phyloP scores from a whole-genome alignment of 768 basidiomycete species.

The Dacryopinax primogenitus region DNA sequence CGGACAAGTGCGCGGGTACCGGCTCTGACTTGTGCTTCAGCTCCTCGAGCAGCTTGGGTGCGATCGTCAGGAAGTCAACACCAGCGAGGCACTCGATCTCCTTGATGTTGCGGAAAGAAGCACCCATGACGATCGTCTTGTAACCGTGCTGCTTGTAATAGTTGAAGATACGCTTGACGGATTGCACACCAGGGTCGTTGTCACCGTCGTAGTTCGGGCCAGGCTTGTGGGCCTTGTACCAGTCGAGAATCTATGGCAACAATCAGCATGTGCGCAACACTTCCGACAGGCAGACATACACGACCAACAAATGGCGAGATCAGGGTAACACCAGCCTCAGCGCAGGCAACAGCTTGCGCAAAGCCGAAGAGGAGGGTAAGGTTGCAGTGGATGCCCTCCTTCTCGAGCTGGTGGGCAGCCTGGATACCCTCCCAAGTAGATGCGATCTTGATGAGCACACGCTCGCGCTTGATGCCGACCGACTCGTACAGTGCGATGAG shows the following conservation, averaged over 20 bases:
- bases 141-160: constrained; percentile 98
- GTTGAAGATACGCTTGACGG: constrained; percentile 95
- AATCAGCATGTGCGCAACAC: constrained; percentile 13
- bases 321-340: constrained; percentile 94
- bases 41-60: constrained; percentile 81
- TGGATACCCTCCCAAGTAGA: constrained; percentile 99
- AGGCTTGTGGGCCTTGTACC: constrained; percentile 82
- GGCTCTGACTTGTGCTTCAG: constrained; percentile 65
- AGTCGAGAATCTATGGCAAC: constrained; percentile 74
- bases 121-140: constrained; percentile 99
- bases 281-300: constrained; percentile 37
- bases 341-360: constrained; percentile 95
- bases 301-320: constrained; percentile 99
- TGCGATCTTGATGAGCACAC: constrained; percentile 97
- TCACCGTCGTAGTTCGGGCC: constrained; percentile 83
- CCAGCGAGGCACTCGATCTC: constrained; percentile 94
- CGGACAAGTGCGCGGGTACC: constrained; percentile 76
- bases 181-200: constrained; percentile 88
- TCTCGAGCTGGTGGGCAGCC: constrained; percentile 90
- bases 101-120: constrained; percentile 93
- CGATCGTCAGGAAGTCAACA: constrained; percentile 94
- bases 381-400: constrained; percentile 96
- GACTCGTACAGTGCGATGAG: constrained; percentile 91
- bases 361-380: constrained; percentile 98
- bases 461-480: constrained; percentile 85